Conservation (phyloP, 202 grass and related monocot genomes). For the Cymbopogon flexuosus region DNA sequence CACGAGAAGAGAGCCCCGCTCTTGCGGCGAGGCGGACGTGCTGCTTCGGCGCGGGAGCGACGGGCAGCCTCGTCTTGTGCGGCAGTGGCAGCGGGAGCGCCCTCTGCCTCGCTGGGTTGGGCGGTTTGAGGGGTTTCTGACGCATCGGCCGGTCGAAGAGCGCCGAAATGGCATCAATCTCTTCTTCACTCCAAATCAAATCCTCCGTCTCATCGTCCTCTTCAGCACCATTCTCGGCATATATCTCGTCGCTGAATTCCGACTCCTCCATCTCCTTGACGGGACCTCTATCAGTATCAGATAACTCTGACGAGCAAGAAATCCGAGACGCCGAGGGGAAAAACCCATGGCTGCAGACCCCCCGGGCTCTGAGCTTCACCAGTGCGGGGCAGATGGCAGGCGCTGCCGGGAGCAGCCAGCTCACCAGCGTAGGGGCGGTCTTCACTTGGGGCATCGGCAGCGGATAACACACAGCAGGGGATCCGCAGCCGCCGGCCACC, state of each 20-base stretch:
- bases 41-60: constrained; percentile 45
- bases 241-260: neutral
- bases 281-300: neutral
- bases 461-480: neutral
- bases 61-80: constrained; percentile 40
- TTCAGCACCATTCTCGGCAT: neutral
- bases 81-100: constrained; percentile 46
- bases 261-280: neutral
- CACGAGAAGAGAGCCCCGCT: constrained; percentile 29
- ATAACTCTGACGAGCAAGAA: neutral
- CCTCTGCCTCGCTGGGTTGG: constrained; percentile 35
- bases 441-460: neutral
- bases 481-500: neutral
- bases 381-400: neutral
- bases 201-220: neutral
- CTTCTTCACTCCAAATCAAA: constrained; percentile 54
- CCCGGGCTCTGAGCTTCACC: neutral
- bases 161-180: constrained; percentile 69
- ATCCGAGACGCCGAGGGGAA: neutral
- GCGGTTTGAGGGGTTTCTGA: constrained; percentile 26
- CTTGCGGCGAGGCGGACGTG: constrained; percentile 42
- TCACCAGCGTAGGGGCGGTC: neutral
- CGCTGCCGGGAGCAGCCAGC: neutral
- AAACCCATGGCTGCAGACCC: neutral
- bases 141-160: constrained; percentile 66